Evolutionary conservation across 805 yeast species (phyloP).

Genomic region (Schizosaccharomyces japonicus): DNA sequence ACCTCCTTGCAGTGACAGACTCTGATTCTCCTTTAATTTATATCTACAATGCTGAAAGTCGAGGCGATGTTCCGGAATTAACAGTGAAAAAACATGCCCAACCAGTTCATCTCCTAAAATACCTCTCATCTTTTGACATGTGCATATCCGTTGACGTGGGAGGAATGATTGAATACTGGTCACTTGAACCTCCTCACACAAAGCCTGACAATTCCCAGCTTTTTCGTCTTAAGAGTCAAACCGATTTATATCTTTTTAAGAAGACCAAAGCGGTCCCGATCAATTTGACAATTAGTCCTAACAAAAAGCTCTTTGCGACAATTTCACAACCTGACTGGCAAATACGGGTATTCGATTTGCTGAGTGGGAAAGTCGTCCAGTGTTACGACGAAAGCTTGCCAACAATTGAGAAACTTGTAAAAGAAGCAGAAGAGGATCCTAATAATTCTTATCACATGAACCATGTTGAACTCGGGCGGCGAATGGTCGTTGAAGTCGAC

Average conservation of each 20-base stretch:
- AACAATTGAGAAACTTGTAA: constrained; percentile 13
- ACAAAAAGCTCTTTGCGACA: constrained; percentile 15
- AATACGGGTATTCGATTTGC: constrained; percentile 17
- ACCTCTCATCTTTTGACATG: constrained; percentile 13
- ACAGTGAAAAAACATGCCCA: constrained; percentile 13
- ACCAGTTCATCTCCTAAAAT: constrained; percentile 13
- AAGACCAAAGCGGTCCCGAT: constrained; percentile 16
- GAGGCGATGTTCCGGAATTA: constrained; percentile 8
- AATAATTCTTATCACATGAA: constrained; percentile 10
- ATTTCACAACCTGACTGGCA: constrained; percentile 17
- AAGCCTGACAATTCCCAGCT: constrained; percentile 10
- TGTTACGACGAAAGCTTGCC: constrained; percentile 16
- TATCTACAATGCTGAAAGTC: constrained; percentile 13
- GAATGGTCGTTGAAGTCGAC: constrained; percentile 14
- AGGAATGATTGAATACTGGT: constrained; percentile 21
- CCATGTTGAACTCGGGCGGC: constrained; percentile 14
- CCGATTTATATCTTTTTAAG: constrained; percentile 19
- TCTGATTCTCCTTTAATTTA: constrained; percentile 9
- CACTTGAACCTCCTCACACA: constrained; percentile 9
- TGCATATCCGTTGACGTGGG: constrained; percentile 14
- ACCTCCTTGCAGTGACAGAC: constrained; percentile 10
- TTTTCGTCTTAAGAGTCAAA: constrained; percentile 20
- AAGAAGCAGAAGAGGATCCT: constrained; percentile 13
- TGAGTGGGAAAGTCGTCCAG: constrained; percentile 17
- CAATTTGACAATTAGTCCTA: constrained; percentile 13